These are phyloP conservation scores for Tetraselmis chui DNA, from an alignment of 139 green algal species.

Conservation along the genomic window DNA sequence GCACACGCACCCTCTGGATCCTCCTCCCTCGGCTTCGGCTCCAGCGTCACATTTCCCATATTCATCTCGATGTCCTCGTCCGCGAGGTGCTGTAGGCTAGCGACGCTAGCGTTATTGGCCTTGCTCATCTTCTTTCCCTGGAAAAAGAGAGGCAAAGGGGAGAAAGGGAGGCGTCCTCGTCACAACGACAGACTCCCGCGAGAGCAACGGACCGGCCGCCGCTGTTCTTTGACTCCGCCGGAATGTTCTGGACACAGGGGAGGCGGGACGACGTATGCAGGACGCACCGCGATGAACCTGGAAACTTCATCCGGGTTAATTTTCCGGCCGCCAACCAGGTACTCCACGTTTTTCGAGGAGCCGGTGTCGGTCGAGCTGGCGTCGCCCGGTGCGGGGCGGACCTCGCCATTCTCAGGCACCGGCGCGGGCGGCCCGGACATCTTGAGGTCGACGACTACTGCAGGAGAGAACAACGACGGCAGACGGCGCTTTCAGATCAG, in stretches of 20 bases:
- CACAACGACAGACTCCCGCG: neutral
- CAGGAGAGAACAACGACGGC: no score
- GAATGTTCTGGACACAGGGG: neutral
- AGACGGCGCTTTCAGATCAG: no score
- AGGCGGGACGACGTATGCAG: neutral
- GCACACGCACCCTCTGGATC: neutral
- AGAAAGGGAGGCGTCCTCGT: neutral
- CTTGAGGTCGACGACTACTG: no score
- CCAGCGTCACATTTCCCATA: neutral
- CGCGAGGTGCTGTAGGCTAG: neutral
- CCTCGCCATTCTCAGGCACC: no score
- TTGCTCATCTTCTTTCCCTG: neutral
- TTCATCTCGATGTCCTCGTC: neutral
- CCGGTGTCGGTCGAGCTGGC: neutral
- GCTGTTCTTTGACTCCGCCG: neutral
- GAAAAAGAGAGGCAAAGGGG: neutral
- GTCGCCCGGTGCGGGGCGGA: no score
- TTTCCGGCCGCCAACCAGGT: neutral
- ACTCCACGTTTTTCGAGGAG: neutral
- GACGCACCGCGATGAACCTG: neutral
- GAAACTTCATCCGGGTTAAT: neutral
- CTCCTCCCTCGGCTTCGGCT: neutral
- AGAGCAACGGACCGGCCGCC: neutral
- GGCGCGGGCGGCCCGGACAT: no score
- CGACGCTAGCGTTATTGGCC: neutral